These are phyloP conservation scores for Amanita rimosa DNA, from an alignment of 768 basidiomycete genomes.

Conservation along the genomic window DNA sequence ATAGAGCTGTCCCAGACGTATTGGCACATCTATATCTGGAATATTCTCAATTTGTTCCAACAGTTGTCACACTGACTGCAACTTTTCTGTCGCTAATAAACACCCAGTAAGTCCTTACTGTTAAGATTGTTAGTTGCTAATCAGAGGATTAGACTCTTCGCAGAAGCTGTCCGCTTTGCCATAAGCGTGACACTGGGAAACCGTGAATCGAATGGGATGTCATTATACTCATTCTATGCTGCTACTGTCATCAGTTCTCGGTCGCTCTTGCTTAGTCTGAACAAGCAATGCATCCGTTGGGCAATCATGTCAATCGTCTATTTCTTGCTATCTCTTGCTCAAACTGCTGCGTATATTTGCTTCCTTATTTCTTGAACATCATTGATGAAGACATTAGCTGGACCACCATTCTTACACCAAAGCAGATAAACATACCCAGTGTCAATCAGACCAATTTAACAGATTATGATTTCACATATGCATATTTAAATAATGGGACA, in stretches of 20 bases:
- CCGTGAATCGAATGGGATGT: not conserved
- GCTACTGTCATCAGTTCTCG: not conserved
- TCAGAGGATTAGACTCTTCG: not conserved
- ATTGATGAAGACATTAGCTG: not conserved
- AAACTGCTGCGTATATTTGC: not conserved
- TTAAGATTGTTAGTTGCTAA: not conserved
- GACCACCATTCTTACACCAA: not conserved
- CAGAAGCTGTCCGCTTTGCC: not conserved
- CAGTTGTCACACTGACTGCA: not conserved
- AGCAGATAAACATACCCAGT: no score
- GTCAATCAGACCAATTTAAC: no score
- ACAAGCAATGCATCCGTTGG: not conserved
- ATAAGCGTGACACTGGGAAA: not conserved
- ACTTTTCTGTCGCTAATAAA: not conserved
- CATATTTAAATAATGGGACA: no score
- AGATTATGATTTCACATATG: no score
- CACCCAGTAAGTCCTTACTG: not conserved
- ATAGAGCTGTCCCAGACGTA: not conserved
- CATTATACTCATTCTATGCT: not conserved
- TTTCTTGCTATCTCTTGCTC: not conserved
- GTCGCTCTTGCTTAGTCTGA: not conserved
- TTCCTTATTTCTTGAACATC: not conserved
- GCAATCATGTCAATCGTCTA: not conserved
- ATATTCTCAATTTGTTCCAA: not conserved
- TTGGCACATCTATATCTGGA: not conserved